Base-by-base conservation (phyloP, 768 basidiomycete species). In the Mycena rebaudengoi region DNA sequence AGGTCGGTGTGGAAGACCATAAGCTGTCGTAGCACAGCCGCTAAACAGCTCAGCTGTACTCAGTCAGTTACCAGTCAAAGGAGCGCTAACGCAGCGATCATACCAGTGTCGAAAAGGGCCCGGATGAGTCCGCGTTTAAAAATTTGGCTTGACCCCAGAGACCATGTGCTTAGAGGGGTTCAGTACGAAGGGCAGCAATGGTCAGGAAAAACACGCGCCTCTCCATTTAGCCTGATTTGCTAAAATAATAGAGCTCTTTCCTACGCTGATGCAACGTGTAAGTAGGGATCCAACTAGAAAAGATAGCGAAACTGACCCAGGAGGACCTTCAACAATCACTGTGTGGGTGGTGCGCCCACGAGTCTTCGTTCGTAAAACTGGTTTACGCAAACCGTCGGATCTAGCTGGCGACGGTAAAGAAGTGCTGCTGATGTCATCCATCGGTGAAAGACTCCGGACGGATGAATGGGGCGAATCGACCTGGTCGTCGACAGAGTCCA, bases 71-170 rank as follows among this genome's bases (percentile, higher is more conserved):
- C 69, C 55, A 62, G 46, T 39, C 20, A 8, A 55, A 46, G 2
- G 46, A 29, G n/a, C 49, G 37, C 26, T 37, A 16, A 14, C 13
- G 21, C 20, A 39, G 35, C 53, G 26, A 41, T 28, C n/a, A 21
- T 3, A 88, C 87, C 68, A 92, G 71, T 0, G 89, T 87, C 14
- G 87, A 82, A 71, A 91, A 92, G 16, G 91, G 91, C 4, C 89
- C 87, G 3, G 88, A 85, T 1, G 66, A 64, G 55, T 89, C 86
- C 7, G 82, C 79, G 49, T 79, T 84, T 67, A 89, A 86, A 64
- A 91, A 91, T 74, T 91, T 91, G 7, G 90, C 89, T 65, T 91
- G 89, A 14, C 90, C 90, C 90, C 90, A 92, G 6, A 91, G 80
- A 5, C 90, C 90, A 66, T 90, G 89, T 21, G 84, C 86, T 87